Conservation (phyloP, 78 protist genomes). For the Dictyostelium firmibasis region DNA sequence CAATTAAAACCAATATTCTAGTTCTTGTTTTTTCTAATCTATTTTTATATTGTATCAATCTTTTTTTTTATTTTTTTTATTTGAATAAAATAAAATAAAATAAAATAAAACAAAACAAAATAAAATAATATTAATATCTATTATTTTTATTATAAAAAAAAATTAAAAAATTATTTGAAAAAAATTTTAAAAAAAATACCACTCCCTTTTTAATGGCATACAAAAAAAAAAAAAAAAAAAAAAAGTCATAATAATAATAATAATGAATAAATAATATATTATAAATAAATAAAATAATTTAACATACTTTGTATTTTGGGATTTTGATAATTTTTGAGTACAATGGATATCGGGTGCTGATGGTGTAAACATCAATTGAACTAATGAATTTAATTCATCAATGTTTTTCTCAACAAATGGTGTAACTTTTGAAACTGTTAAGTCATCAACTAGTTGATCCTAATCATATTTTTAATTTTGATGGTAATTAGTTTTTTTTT, state of each 20-base stretch:
- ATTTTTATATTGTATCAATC: conserved; percentile 28
- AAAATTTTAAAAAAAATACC: too few relatives aligned
- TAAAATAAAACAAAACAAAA: too few relatives aligned
- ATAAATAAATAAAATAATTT: background rate
- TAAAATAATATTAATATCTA: too few relatives aligned
- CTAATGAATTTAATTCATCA: conserved; percentile 33
- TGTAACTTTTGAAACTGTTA: conserved; percentile 70
- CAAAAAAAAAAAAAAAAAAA: background rate
- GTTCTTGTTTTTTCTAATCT: conserved; percentile 22
- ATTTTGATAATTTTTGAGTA: conserved; percentile 41
- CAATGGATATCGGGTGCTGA: conserved; percentile 61
- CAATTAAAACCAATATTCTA: conserved; percentile 36
- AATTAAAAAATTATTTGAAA: background rate
- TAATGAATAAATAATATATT: too few relatives aligned
- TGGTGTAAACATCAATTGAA: conserved; percentile 67
- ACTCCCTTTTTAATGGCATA: too few relatives aligned
- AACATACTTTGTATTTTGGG: conserved; percentile 42
- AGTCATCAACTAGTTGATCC: conserved; percentile 49
- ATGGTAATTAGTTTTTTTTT: background rate
- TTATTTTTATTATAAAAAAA: background rate
- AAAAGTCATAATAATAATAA: too few relatives aligned
- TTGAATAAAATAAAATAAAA: background rate
- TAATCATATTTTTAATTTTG: background rate
- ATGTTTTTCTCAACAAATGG: conserved; percentile 63
- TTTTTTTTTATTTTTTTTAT: background rate